These are phyloP conservation scores for Phytophthora aleatoria DNA, from an alignment of 352 stramenopile species.

Conservation along the genomic window DNA sequence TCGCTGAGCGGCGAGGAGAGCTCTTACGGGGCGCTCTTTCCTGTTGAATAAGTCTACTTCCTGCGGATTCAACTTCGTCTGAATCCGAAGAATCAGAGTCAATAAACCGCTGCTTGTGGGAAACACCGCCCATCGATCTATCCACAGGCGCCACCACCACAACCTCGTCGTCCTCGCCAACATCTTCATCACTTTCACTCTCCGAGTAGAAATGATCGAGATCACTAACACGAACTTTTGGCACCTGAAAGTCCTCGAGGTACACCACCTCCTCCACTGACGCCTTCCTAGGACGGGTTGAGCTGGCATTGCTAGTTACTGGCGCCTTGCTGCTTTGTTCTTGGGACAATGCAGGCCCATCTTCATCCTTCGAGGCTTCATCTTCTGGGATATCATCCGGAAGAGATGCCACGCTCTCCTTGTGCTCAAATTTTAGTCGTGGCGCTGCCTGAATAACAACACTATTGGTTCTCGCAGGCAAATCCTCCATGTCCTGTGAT, in stretches of 20 bases:
- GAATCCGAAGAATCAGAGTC: constrained; percentile 67
- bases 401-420: constrained; percentile 25
- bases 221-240: constrained; percentile 55
- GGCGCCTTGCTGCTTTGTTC: not conserved
- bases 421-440: constrained; percentile 57
- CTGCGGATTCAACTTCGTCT: constrained; percentile 25
- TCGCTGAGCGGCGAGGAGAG: constrained; percentile 6
- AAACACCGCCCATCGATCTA: constrained; percentile 35
- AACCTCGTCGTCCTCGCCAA: constrained; percentile 52
- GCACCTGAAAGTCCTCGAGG: constrained; percentile 83
- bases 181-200: constrained; percentile 61
- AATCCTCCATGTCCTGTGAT: constrained; percentile 45
- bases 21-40: constrained; percentile 6
- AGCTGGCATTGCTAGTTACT: not conserved
- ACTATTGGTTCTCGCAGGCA: constrained; percentile 53
- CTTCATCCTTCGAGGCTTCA: constrained; percentile 1
- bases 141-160: constrained; percentile 48
- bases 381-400: constrained; percentile 5
- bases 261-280: constrained; percentile 49
- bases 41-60: constrained; percentile 10
- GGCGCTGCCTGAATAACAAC: constrained; percentile 33
- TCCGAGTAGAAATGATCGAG: constrained; percentile 85
- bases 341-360: not conserved
- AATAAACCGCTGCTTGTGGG: constrained; percentile 80
- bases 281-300: constrained; percentile 15